Evolutionary conservation across 1,284 basidiomycete species (phyloP).

Genomic region (Puccinia novopanici): DNA sequence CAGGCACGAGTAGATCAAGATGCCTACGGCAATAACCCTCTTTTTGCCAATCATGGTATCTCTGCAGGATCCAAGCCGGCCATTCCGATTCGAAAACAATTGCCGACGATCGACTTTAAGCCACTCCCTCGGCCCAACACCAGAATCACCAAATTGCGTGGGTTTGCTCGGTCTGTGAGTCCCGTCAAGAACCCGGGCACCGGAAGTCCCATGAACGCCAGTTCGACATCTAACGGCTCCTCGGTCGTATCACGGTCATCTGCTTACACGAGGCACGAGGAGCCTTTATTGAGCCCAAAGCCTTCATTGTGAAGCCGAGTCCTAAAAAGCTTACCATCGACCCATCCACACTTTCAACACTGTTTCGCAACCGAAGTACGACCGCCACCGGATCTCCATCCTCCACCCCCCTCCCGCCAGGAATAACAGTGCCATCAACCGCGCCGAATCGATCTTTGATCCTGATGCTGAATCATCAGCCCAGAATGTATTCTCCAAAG

Average conservation of each 20-base stretch:
- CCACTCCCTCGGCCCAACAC: conserved; percentile 48
- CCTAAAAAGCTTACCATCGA: conserved; percentile 50
- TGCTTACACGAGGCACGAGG: conserved; percentile 41
- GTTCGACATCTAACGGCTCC: conserved; percentile 27
- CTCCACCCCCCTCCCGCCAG: conserved; percentile 38
- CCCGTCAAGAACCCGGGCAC: conserved; percentile 38
- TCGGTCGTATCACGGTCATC: conserved; percentile 43
- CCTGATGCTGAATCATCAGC: conserved; percentile 46
- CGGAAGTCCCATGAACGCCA: conserved; percentile 19
- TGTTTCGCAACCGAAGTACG: conserved; percentile 45
- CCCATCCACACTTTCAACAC: conserved; percentile 38
- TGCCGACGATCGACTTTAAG: conserved; percentile 49
- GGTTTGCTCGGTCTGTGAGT: conserved; percentile 47
- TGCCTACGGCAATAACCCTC: conserved; percentile 77
- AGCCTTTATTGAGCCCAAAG: conserved; percentile 48
- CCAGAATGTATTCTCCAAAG: conserved; percentile 37
- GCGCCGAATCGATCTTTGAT: conserved; percentile 37
- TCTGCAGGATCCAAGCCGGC: conserved; percentile 43
- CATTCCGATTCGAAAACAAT: conserved; percentile 47
- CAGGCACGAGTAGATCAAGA: conserved; percentile 82
- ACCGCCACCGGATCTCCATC: conserved; percentile 42
- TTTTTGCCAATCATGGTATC: conserved; percentile 59
- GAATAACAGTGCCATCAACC: conserved; percentile 23
- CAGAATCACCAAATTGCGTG: conserved; percentile 47
- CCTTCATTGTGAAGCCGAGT: conserved; percentile 47